Conservation (phyloP, 2,329 filamentous ascomycete genomes). For the Tolypocladium tundrense region DNA sequence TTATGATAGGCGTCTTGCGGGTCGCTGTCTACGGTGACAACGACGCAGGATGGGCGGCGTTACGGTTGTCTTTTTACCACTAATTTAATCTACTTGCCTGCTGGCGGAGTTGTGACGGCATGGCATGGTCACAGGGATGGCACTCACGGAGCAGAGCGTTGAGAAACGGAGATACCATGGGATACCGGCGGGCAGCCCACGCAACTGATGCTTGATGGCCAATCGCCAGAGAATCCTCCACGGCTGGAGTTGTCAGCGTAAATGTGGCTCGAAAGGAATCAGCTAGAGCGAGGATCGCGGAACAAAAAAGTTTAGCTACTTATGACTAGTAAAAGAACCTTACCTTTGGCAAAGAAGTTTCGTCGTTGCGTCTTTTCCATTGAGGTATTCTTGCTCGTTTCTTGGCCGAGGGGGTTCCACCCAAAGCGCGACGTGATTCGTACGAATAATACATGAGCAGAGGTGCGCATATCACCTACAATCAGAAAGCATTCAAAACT, state of each 20-base stretch:
- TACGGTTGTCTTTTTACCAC: not conserved
- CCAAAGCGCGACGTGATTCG: not conserved
- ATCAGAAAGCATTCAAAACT: not conserved
- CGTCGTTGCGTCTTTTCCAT: not conserved
- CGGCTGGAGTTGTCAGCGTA: constrained; percentile 3
- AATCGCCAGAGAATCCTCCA: not conserved
- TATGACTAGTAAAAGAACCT: not conserved
- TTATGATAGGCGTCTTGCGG: not conserved
- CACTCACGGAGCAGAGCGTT: not conserved
- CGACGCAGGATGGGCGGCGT: not conserved
- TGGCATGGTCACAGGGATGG: not conserved
- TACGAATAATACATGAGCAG: not conserved
- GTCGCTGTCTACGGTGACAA: not conserved
- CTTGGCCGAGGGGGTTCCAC: not conserved
- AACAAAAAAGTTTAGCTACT: not conserved
- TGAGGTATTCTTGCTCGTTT: not conserved
- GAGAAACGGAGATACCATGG: constrained; percentile 2
- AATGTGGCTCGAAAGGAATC: not conserved
- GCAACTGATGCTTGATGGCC: not conserved
- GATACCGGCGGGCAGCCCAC: not conserved
- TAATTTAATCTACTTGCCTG: not conserved
- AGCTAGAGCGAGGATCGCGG: not conserved
- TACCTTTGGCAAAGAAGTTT: not conserved
- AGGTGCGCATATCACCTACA: not conserved
- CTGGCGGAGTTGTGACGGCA: not conserved